Base-by-base conservation (phyloP, 208 protist species). In the Leishmania arabica region DNA sequence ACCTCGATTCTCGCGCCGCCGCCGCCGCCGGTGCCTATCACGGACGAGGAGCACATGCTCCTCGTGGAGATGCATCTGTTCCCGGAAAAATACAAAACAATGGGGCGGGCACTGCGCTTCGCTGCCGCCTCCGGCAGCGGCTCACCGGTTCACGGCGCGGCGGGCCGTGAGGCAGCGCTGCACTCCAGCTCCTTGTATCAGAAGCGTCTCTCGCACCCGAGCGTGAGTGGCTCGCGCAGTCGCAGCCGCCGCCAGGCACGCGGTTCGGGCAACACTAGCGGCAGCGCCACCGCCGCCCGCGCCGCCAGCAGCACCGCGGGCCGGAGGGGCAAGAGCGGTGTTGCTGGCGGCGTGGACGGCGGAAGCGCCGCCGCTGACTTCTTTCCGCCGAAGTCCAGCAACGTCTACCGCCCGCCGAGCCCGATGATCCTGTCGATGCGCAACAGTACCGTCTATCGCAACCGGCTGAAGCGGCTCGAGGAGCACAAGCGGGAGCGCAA, bases 341-440 rank as follows among this genome's bases (percentile, higher is more conserved):
- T 31, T 19, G 34, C 34, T 51, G 37, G 56, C 49, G 72, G 79
- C 21, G 66, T 4, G 34, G 65, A 76, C 5, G 75, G 65, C 66
- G 73, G 9, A 21, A 73, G 60, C 64, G 82, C 86, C 66, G 74
- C 74, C 42, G 86, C 90, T 0, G 91, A 92, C 68, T 86, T 80
- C 74, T 89, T 91, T 66, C 69, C 83, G 1, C 49, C 81, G 2
- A 81, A 85, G 69, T 84, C 86, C 15, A 84, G 89, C 31, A 89
- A 88, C 27, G 90, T 85, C 19, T 97, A 95, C 87, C 86, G 88
- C 34, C 92, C 94, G 4, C 94, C 94, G 17, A 95, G 91, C 51
- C 94, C 94, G 68, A 94, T 97, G 91, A 93, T 97, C 84, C 83
- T 97, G 66, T 97, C 92, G 19, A 90, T 95, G 80, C 94, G 94